Evolutionary conservation across 2,329 filamentous ascomycete species (phyloP), one percentile per base, ranked within the genome.

Genomic region (Ceratocystis papillata): DNA sequence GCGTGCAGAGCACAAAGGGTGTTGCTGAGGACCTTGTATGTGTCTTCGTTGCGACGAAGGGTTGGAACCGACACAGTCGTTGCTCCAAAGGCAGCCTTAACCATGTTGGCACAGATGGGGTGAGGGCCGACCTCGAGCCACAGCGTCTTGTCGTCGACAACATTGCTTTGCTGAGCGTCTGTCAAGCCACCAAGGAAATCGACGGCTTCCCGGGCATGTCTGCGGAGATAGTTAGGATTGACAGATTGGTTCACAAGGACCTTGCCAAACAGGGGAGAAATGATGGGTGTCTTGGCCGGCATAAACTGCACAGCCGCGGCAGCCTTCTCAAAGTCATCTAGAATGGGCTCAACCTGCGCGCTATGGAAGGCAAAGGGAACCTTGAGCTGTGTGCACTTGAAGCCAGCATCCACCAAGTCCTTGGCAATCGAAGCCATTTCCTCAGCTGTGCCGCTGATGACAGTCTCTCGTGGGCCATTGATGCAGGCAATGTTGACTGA

Each of bases 401-500:
- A 72, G 68, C 71, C 76, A 12, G 68, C 72, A 33, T 50, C 71
- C 48, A 69, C 69, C 22, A 77, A 71, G 66, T 72, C 69, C 48
- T 71, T 68, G 7, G 80, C 79, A 17, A 85, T 77, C 3, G 76
- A 73, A 2, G 74, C 71, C 48, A 83, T 76, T 64, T 79, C 74
- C 1, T 71, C 71, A 0, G 76, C 75, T 8, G 72, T 71, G 8
- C 80, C 81, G 25, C 77, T 77, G n/a, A 94, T 78, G 1, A 94
- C 90, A 8, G 86, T 91, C 72, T 90, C 88, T 63, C 83, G 79
- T 0, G 86, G 85, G 0, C 87, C 84, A 70, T 95, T 95, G 73
- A 90, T 81, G 76, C 90, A 94, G 17, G 89, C 87, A 41, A 83
- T 71, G 48, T 81, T 81, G 64, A 80, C 73, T 4, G 74, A 76